These are phyloP conservation scores for Fraxinus albicans DNA, from an alignment of 305 asterid species.

Conservation along the genomic window DNA sequence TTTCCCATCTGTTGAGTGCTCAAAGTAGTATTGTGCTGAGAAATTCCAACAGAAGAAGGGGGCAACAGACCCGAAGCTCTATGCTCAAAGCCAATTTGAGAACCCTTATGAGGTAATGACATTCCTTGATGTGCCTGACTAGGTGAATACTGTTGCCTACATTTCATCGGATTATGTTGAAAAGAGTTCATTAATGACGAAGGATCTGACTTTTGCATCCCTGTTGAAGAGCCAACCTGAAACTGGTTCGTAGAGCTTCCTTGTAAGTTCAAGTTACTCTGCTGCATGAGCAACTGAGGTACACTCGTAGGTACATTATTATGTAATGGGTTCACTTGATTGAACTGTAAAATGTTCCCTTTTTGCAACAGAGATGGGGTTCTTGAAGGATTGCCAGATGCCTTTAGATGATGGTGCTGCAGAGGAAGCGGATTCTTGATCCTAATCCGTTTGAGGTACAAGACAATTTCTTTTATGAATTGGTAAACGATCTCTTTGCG, in stretches of 20 bases:
- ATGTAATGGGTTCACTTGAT: background rate
- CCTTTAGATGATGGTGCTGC: conserved; percentile 28
- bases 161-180: conserved; percentile 25
- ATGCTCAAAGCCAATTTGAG: conserved; percentile 25
- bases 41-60: conserved; percentile 20
- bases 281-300: conserved; percentile 25
- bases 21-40: conserved; percentile 14
- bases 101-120: conserved; percentile 14
- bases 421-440: background rate
- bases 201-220: conserved; percentile 15
- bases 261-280: conserved; percentile 17
- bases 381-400: conserved; percentile 21
- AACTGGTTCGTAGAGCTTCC: conserved; percentile 22
- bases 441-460: background rate
- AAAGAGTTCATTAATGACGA: conserved; percentile 15
- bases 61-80: conserved; percentile 25
- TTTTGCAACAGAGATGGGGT: conserved; percentile 34
- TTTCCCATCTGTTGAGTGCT: conserved; percentile 20
- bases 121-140: conserved; percentile 25
- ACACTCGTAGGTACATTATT: conserved; percentile 19
- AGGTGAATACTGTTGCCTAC: conserved; percentile 17
- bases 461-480: conserved; percentile 2
- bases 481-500: conserved; percentile 28
- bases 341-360: conserved; percentile 25
- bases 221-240: conserved; percentile 27